A percentile compares a stretch with the other conserved stretches of the same genome.
phyloP scores from a whole-genome alignment of 2,329 filamentous ascomycete species.

The Helotiales sp. region DNA sequence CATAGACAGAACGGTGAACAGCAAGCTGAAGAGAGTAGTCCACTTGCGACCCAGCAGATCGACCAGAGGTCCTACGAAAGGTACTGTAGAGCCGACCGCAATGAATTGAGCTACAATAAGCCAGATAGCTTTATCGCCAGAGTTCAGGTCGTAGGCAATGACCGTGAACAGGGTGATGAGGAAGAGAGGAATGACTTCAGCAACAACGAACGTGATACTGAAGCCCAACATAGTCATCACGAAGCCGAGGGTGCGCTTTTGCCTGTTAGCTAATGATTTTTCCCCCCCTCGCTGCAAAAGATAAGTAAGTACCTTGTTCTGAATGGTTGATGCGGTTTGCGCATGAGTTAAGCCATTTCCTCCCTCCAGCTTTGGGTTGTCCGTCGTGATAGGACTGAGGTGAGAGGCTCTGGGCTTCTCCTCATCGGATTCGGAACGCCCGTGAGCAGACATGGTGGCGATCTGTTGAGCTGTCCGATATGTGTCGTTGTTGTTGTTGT shows the following conservation, averaged over 20 bases:
- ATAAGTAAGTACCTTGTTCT: background rate
- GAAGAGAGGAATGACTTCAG: conserved; percentile 27
- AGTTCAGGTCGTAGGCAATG: conserved; percentile 22
- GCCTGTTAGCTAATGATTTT: background rate
- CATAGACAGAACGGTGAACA: conserved; percentile 61
- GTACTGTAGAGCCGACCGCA: conserved; percentile 60
- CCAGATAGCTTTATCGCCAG: conserved; percentile 32
- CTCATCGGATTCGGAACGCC: background rate
- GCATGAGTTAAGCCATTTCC: background rate
- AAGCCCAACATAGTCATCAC: conserved; percentile 28
- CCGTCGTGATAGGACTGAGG: background rate
- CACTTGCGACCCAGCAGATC: conserved; percentile 66
- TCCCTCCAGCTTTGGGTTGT: background rate
- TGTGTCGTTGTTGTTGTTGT: background rate
- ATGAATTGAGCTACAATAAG: conserved; percentile 55
- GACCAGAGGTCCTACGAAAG: conserved; percentile 69
- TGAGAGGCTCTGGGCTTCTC: background rate
- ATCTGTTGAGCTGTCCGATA: background rate
- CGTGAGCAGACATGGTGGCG: background rate
- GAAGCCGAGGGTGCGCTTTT: conserved; percentile 42
- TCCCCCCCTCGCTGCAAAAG: too few species aligned
- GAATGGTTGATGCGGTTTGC: background rate
- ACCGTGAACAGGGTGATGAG: conserved; percentile 29
- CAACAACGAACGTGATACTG: conserved; percentile 22
- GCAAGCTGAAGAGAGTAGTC: conserved; percentile 59